Evolutionary conservation across 257 asterid species (phyloP).

Genomic region (Solanum arcanum): DNA sequence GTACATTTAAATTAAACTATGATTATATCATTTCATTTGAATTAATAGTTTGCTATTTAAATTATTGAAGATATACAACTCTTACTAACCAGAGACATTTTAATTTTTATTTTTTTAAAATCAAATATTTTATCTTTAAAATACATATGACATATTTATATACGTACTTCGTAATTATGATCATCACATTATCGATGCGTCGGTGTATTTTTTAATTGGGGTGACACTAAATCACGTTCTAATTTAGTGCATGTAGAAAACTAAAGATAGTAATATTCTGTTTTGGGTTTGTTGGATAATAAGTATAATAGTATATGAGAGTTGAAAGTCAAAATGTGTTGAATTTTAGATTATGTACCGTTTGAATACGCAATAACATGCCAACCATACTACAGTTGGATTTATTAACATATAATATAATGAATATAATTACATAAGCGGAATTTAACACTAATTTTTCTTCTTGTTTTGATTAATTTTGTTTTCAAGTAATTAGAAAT

Average conservation of each 20-base stretch:
- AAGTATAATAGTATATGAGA: not conserved
- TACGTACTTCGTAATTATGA: not conserved
- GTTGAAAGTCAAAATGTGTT: not conserved
- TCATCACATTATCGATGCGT: not conserved
- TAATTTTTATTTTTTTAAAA: too few relatives aligned
- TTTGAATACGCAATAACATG: not conserved
- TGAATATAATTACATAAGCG: not conserved
- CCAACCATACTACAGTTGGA: not conserved
- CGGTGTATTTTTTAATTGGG: not conserved
- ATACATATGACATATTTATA: not conserved
- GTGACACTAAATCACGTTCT: not conserved
- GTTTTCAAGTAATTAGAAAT: not conserved
- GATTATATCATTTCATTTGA: too few relatives aligned
- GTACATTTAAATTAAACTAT: too few relatives aligned
- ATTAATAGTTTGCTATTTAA: too few relatives aligned
- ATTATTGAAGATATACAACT: not conserved
- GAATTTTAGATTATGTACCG: not conserved
- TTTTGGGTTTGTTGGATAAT: not conserved
- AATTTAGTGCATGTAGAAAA: not conserved
- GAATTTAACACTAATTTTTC: not conserved
- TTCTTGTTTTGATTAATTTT: not conserved
- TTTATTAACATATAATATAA: not conserved
- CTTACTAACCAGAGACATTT: not conserved
- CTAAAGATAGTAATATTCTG: not conserved
- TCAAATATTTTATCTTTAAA: not conserved